Percentiles rank a stretch among this genome's conserved stretches.
phyloP scores from a whole-genome alignment of 371 early-diverging fungal species.

The Choanephora cucurbitarum region DNA sequence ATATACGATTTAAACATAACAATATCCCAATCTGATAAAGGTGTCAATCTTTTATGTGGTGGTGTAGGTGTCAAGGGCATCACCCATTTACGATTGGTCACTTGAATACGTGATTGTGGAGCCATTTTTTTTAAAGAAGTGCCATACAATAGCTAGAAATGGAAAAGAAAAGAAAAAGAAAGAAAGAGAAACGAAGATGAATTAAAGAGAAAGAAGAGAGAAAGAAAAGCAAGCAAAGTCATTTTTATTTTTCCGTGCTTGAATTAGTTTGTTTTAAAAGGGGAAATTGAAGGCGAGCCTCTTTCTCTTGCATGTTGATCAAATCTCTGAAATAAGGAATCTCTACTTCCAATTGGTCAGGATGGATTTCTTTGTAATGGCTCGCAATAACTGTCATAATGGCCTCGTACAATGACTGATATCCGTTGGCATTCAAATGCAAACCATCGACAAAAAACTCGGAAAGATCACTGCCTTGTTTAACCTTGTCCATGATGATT shows the following conservation, averaged over 20 bases:
- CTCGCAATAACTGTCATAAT: conserved; percentile 34
- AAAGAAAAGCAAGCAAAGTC: neutral
- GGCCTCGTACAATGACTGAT: conserved; percentile 35
- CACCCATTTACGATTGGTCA: conserved; percentile 21
- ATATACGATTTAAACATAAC: conserved; percentile 50
- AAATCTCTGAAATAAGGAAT: conserved; percentile 37
- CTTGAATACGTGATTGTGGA: conserved; percentile 20
- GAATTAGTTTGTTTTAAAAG: conserved; percentile 19
- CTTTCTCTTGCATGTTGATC: conserved; percentile 15
- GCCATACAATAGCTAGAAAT: neutral
- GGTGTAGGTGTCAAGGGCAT: conserved; percentile 29
- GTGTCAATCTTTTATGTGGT: conserved; percentile 14
- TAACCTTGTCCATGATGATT: conserved; percentile 39
- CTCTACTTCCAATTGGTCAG: conserved; percentile 36
- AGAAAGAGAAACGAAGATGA: no score
- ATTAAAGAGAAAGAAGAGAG: neutral
- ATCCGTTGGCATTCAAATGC: conserved; percentile 63
- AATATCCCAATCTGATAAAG: conserved; percentile 45
- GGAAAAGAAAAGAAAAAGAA: neutral
- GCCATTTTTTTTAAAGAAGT: conserved; percentile 6
- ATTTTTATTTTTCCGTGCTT: neutral
- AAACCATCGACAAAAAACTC: conserved; percentile 67
- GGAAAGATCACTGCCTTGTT: conserved; percentile 16
- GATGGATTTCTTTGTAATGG: conserved; percentile 42
- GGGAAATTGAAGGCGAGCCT: conserved; percentile 26